Evolutionary conservation across 768 basidiomycete species (phyloP), one percentile per base, ranked within the genome.

Genomic region (Tricholoma sp.): DNA sequence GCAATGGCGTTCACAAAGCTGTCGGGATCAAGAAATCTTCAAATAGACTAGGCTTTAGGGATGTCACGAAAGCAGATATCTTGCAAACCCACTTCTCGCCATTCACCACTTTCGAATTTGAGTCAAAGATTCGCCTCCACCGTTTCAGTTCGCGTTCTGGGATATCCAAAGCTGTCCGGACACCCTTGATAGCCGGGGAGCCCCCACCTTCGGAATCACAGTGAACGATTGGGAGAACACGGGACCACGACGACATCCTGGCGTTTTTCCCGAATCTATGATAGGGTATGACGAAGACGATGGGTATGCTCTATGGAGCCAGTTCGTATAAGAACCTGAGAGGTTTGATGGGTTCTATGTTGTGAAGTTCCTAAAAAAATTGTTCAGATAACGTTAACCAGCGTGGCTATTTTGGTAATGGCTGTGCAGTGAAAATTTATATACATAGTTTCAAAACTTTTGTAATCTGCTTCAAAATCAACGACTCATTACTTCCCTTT

Each of bases 1-100:
- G 90, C 94, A 70, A 98, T 95, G 53, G 97, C 95, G 69, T 92
- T 91, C 63, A 98, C 89, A 72, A 99, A 99, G 65, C 86, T 86
- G 29, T 94, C 88, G 34, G 80, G 76, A 73, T 93, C 89, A 49
- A 99, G 79, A 69, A 84, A 96, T 72, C 95, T 98, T 63, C 27
- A 58, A 69, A 55, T 57, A 54, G 56, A 55, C 31, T 34, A 50
- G 54, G 45, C 22, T 2, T 53, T 50, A 54, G 54, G 51, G 50
- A 56, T 45, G 58, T 46, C 41, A 45, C 49, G 27, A 37, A 45
- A 52, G 55, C 41, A 32, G 35, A 50, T 46, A 57, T 47, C 50
- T 34, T 59, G 54, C 34, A 22, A 56, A 79, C 86, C 72, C 72
- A 95, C 94, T 87, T 93, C 72, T 94, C 87, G 51, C 88, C 89